Percentiles rank a stretch among this genome's conserved stretches.
Evolutionary conservation across 2,329 filamentous ascomycete species (phyloP).

Genomic region (Colletotrichum sp.): DNA sequence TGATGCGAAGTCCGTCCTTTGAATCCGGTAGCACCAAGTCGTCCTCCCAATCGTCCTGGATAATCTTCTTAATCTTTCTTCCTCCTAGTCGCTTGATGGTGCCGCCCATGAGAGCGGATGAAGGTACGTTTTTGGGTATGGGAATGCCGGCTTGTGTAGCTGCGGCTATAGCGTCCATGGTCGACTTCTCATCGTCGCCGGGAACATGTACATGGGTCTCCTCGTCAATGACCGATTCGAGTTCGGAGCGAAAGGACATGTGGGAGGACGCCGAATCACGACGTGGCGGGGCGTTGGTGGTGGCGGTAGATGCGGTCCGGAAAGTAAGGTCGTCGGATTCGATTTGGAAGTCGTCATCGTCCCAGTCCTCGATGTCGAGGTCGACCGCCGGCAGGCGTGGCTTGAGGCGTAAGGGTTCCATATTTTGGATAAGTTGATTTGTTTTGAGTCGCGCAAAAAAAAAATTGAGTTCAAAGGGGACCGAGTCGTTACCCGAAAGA

Average conservation of each 20-base stretch:
- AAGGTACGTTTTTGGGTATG: constrained; percentile 83
- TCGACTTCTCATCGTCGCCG: constrained; percentile 84
- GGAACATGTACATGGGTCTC: constrained; percentile 87
- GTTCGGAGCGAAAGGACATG: constrained; percentile 81
- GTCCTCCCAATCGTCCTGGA: constrained; percentile 83
- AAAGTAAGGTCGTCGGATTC: constrained; percentile 70
- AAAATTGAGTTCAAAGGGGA: background rate
- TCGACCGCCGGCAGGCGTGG: constrained; percentile 55
- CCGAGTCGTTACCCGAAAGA: background rate
- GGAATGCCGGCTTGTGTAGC: constrained; percentile 91
- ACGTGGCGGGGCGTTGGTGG: constrained; percentile 54
- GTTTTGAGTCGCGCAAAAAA: background rate
- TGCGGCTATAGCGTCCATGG: constrained; percentile 83
- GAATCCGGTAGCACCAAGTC: constrained; percentile 73
- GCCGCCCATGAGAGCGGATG: constrained; percentile 88
- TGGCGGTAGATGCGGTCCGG: constrained; percentile 53
- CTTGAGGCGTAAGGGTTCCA: constrained; percentile 62
- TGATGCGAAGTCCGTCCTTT: constrained; percentile 67
- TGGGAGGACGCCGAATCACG: constrained; percentile 84
- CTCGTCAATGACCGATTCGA: constrained; percentile 76
- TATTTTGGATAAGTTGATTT: constrained; percentile 31
- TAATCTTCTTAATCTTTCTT: constrained; percentile 72
- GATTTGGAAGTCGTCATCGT: constrained; percentile 77
- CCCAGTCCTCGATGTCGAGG: constrained; percentile 76
- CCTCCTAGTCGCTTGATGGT: constrained; percentile 90